phyloP scores from a whole-genome alignment of 2,329 filamentous ascomycete genomes.

The Gnomoniopsis smithogilvyi region DNA sequence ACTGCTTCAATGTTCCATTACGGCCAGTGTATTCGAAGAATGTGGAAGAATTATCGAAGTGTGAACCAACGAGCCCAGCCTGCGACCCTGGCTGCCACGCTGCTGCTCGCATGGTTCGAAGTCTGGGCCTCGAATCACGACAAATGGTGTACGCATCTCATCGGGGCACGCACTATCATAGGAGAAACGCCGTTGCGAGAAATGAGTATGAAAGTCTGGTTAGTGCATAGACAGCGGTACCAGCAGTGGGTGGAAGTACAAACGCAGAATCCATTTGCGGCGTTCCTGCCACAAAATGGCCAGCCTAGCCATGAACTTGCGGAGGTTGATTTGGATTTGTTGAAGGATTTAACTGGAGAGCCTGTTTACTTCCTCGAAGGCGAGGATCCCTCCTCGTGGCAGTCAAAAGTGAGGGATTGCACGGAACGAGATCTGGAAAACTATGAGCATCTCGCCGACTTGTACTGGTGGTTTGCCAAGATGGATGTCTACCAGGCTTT shows the following conservation, averaged over 20 bases:
- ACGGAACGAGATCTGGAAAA: constrained; percentile 68
- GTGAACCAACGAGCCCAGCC: constrained; percentile 67
- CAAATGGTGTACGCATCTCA: constrained; percentile 92
- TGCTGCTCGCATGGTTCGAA: constrained; percentile 88
- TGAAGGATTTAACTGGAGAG: constrained; percentile 39
- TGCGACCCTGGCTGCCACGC: constrained; percentile 81
- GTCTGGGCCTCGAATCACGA: constrained; percentile 92
- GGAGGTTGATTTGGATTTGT: constrained; percentile 38
- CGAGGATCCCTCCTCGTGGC: constrained; percentile 11
- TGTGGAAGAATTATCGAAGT: constrained; percentile 72
- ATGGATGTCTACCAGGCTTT: constrained; percentile 92
- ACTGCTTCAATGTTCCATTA: constrained; percentile 91
- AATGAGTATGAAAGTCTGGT: constrained; percentile 69
- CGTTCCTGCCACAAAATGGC: constrained; percentile 22
- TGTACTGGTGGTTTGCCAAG: constrained; percentile 96
- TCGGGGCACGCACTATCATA: constrained; percentile 78
- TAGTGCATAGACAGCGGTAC: constrained; percentile 46
- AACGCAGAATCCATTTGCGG: constrained; percentile 19
- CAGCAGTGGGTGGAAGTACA: constrained; percentile 18
- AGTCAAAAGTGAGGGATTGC: constrained; percentile 8
- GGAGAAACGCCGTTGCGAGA: constrained; percentile 75
- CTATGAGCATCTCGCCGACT: constrained; percentile 77
- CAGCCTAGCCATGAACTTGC: constrained; percentile 30
- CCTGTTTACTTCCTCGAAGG: constrained; percentile 25
- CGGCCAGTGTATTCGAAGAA: constrained; percentile 74